Conservation (phyloP, 2,329 filamentous ascomycete species). For the Chaetomiaceae sp. region DNA sequence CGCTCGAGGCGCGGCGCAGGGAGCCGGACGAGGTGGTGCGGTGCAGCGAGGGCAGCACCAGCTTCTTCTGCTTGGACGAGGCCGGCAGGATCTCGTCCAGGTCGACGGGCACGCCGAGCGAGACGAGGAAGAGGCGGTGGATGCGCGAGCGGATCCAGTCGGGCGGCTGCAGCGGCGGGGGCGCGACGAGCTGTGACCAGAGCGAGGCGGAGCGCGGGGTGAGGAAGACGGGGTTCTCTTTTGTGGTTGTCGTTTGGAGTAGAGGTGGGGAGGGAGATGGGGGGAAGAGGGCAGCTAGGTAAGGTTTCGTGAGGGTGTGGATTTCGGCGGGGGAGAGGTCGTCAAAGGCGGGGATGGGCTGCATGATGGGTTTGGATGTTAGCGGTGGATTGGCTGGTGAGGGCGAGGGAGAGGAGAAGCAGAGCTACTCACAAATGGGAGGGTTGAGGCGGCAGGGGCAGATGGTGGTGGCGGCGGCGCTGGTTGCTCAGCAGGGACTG, state of each 20-base stretch:
- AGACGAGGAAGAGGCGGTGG: conserved; percentile 89
- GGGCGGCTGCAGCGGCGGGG: conserved; percentile 87
- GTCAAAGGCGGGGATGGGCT: conserved; percentile 65
- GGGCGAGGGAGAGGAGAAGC: neutral
- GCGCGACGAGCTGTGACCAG: conserved; percentile 94
- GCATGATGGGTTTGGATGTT: too few relatives aligned
- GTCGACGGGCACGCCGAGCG: conserved; percentile 90
- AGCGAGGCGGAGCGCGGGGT: conserved; percentile 83
- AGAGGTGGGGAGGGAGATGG: conserved; percentile 43
- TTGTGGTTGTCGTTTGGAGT: conserved; percentile 43
- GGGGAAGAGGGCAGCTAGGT: conserved; percentile 61
- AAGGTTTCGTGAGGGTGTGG: conserved; percentile 54
- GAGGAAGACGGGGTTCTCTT: conserved; percentile 63
- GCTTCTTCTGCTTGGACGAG: conserved; percentile 88
- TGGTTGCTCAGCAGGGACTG: conserved; percentile 24
- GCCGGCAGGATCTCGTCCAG: conserved; percentile 95
- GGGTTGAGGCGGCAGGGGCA: conserved; percentile 26
- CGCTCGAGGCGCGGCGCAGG: conserved; percentile 46
- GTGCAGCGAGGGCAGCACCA: conserved; percentile 77
- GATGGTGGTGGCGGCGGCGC: conserved; percentile 18
- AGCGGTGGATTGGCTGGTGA: conserved; percentile 13
- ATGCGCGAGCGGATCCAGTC: conserved; percentile 98
- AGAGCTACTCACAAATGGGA: conserved; percentile 28
- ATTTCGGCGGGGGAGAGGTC: conserved; percentile 56
- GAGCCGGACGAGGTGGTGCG: conserved; percentile 43